These are phyloP conservation scores for Polymyxa betae DNA, from an alignment of 208 protist species.

Conservation along the genomic window DNA sequence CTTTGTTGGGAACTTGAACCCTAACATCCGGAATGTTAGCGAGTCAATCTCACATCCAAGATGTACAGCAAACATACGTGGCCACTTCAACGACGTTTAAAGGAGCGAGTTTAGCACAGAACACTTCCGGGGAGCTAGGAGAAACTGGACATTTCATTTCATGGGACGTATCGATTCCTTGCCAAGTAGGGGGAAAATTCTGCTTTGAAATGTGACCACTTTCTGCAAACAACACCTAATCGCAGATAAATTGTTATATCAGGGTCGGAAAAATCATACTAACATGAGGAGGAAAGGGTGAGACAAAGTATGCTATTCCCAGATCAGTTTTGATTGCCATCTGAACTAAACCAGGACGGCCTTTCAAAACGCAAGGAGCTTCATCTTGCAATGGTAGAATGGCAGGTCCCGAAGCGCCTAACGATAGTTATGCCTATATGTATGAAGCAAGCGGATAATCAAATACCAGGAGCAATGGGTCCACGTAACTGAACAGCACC, in stretches of 20 bases:
- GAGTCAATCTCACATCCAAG: not conserved
- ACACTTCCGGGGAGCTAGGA: not conserved
- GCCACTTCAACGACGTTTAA: conserved; percentile 6
- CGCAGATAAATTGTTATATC: not conserved
- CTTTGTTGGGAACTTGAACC: not conserved
- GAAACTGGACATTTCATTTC: not conserved
- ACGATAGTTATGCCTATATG: not conserved
- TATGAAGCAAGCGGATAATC: not conserved
- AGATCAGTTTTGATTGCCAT: conserved; percentile 56
- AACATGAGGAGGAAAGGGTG: conserved; percentile 43
- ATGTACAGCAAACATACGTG: not conserved
- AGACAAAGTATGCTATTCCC: conserved; percentile 54
- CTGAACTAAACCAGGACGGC: conserved; percentile 26
- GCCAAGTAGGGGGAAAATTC: not conserved
- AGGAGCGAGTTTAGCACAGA: not conserved
- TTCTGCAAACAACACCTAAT: conserved; percentile 22
- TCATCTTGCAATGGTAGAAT: not conserved
- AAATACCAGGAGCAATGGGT: conserved; percentile 52
- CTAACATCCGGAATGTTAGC: not conserved
- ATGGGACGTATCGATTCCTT: conserved; percentile 1
- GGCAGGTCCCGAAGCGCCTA: not conserved
- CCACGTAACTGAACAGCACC: not conserved
- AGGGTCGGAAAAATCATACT: not conserved
- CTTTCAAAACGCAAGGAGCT: conserved; percentile 48
- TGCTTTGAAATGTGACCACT: not conserved